Base-by-base conservation (phyloP, 208 protist genomes). In the Crithidia brevicula region DNA sequence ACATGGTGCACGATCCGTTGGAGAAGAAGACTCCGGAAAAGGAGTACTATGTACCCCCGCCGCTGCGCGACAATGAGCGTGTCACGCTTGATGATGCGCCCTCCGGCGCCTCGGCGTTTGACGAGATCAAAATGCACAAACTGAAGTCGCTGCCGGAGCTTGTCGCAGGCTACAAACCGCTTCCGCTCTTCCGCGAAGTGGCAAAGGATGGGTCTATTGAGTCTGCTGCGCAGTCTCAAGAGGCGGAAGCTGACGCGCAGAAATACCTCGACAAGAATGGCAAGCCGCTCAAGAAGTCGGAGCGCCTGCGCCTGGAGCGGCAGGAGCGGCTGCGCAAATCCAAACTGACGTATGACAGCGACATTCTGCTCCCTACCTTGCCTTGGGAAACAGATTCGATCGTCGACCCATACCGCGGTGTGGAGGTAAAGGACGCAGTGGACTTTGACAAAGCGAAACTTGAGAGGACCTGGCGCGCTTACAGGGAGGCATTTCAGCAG, bases 371-470 rank as follows among this genome's bases (percentile, higher is more conserved):
- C 28, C 88, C 91, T 16, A 81, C 83, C 22, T 71, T 96, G 47
- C 91, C 91, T 58, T 96, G 91, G 91, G 91, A 96, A 68, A 86
- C 82, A 15, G 91, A 94, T 64, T 91, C 91, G 20, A 79, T 96
- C 40, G 80, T 90, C 3, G 91, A 96, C 67, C 86, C 91, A 30
- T 93, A 96, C 63, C 83, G 91, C 45, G 91, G 88, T 1, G 79
- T 94, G 18, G 83, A 79, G 27, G 65, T 72, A 13, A 77, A 68
- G 27, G 83, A 91, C 28, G 80, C 77, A n/a, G 74, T 91, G 9
- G 78, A 84, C 28, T 92, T 96, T 58, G 76, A 94, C 72, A 93
- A 92, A 74, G 74, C 80, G 33, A 68, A 89, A 18, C 71, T 96
- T 30, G 88, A 96, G 73, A 88, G 85, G 65, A 85, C 88, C 20